These are phyloP conservation scores for Sicyos edulis DNA, from an alignment of 306 rosid species.

Conservation along the genomic window DNA sequence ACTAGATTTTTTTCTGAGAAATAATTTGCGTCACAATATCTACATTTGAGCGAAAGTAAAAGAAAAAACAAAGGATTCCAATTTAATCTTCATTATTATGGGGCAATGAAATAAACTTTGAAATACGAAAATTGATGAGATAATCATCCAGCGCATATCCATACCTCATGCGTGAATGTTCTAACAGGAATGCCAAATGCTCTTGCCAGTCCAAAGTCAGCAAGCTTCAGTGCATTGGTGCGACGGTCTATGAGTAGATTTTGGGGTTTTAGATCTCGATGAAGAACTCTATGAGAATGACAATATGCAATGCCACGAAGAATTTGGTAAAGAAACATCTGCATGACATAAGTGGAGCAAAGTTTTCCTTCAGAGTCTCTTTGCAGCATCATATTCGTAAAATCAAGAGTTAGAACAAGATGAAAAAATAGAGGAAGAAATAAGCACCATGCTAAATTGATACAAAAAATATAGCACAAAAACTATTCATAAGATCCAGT, in stretches of 20 bases:
- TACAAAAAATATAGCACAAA: neutral
- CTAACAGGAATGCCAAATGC: slow-evolving; percentile 99
- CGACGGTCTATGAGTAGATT: slow-evolving; percentile 90
- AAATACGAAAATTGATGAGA: neutral
- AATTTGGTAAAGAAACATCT: slow-evolving; percentile 97
- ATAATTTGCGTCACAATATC: neutral
- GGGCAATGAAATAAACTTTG: slow-evolving; percentile 19
- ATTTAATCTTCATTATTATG: neutral
- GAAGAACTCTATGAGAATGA: slow-evolving; percentile 98
- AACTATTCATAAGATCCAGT: neutral
- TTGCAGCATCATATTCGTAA: neutral
- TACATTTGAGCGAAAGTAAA: neutral
- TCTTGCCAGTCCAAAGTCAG: slow-evolving; percentile 98
- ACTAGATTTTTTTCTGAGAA: neutral
- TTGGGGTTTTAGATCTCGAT: slow-evolving; percentile 96
- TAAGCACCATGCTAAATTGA: neutral
- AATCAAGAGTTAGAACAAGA: neutral
- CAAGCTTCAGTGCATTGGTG: slow-evolving; percentile 88
- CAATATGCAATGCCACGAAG: slow-evolving; percentile 99
- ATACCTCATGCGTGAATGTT: slow-evolving; percentile 94
- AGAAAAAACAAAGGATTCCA: neutral
- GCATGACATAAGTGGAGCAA: slow-evolving; percentile 33
- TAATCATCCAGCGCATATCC: slow-evolving; percentile 16
- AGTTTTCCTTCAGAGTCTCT: slow-evolving; percentile 21
- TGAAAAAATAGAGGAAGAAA: neutral